Evolutionary conservation across 257 asterid species (phyloP).

Genomic region (Jacaranda copaia): DNA sequence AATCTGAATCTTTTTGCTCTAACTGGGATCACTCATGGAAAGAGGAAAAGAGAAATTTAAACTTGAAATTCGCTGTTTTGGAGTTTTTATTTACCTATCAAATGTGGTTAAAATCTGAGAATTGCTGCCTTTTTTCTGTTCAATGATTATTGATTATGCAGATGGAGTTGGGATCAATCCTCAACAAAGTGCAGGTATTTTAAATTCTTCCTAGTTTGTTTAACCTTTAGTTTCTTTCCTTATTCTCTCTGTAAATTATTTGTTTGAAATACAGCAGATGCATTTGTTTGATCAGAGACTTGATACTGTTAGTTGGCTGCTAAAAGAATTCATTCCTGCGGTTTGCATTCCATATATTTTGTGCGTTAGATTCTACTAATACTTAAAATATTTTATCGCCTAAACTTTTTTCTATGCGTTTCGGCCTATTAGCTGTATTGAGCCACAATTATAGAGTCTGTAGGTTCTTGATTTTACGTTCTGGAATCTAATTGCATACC

Average conservation of each 20-base stretch:
- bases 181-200: conserved; percentile 96
- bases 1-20: conserved; percentile 7
- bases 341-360: neutral
- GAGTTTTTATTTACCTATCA: conserved; percentile 11
- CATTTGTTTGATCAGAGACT: neutral
- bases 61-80: conserved; percentile 21
- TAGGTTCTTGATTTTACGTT: neutral
- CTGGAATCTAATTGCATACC: neutral
- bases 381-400: too few relatives aligned
- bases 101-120: conserved; percentile 6
- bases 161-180: conserved; percentile 99
- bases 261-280: neutral
- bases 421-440: neutral
- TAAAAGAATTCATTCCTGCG: neutral
- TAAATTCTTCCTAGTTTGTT: conserved; percentile 20
- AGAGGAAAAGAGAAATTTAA: neutral
- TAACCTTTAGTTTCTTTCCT: neutral
- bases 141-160: conserved; percentile 44
- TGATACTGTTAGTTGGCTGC: neutral
- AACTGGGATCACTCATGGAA: conserved; percentile 7
- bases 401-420: neutral
- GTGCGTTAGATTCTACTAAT: conserved; percentile 4
- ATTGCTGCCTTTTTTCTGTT: conserved; percentile 6
- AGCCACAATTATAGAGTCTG: neutral
- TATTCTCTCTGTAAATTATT: conserved; percentile 12